Evolutionary conservation across 2,329 filamentous ascomycete genomes (phyloP).

Genomic region (Neofusicoccum ribis): DNA sequence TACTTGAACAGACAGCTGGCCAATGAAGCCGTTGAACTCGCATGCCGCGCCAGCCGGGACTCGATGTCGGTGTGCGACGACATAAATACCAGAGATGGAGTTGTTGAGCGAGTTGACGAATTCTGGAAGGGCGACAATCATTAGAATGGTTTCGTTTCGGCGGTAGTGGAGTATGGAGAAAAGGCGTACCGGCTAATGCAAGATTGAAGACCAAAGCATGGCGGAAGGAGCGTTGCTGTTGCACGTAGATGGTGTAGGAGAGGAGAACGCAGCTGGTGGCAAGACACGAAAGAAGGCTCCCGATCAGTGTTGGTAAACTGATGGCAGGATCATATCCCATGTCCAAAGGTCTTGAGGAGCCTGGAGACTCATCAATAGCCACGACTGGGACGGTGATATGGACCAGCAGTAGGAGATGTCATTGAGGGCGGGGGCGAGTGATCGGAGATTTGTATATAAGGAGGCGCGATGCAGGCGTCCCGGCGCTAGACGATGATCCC

Average conservation of each 20-base stretch:
- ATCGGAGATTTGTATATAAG: background rate
- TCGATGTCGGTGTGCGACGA: slow-evolving; percentile 29
- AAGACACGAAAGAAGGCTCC: slow-evolving; percentile 27
- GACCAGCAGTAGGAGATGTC: background rate
- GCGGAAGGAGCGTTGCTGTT: slow-evolving; percentile 26
- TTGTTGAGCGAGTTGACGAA: slow-evolving; percentile 48
- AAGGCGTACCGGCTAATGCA: slow-evolving; percentile 25
- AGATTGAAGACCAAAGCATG: slow-evolving; percentile 30
- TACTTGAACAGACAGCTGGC: slow-evolving; percentile 49
- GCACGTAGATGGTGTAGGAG: slow-evolving; percentile 25
- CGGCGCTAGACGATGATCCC: background rate
- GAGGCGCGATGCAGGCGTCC: background rate
- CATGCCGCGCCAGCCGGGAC: slow-evolving; percentile 38
- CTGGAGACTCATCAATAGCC: slow-evolving; percentile 3
- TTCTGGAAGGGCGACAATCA: slow-evolving; percentile 34
- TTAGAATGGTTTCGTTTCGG: background rate
- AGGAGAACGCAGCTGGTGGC: slow-evolving; percentile 25
- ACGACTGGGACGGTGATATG: background rate
- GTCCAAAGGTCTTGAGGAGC: background rate
- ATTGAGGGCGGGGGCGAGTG: background rate
- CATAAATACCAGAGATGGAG: slow-evolving; percentile 42
- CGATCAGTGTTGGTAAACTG: slow-evolving; percentile 26
- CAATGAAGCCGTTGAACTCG: slow-evolving; percentile 46
- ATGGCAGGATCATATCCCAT: slow-evolving; percentile 19
- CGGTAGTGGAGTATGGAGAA: background rate